Base-by-base conservation (phyloP, 306 rosid genomes). In the Cucurbita ficifolia region DNA sequence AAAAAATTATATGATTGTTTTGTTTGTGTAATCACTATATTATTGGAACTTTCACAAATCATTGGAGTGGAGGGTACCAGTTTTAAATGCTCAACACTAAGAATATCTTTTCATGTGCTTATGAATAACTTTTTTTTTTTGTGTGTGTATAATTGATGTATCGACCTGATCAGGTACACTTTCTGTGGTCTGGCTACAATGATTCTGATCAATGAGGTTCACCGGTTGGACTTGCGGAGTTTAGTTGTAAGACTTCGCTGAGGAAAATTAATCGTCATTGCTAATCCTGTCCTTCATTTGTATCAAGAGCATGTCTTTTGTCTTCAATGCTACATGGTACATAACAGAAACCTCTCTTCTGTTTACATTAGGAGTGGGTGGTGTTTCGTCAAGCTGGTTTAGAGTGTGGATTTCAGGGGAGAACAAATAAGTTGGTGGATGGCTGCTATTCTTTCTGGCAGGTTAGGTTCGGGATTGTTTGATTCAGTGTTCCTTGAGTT, bases 401-500 rank as follows among this genome's bases (percentile, higher is more conserved):
- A 71, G 98, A 93, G 84, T 79, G 85, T 58, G 97, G 98, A 77
- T 93, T 93, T 79, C 98, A 93, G 83, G 98, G 98, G 74, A 87
- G 98, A 81, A 93, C 98, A 36, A 93, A 93, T 88, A 90, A 93
- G 83, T 74, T 93, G 86, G 96, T 93, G 29, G 98, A 90, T 74
- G 96, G 98, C 65, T 93, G 98, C 88, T 93, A 93, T 79, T 93
- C 98, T 58, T 93, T 93, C 78, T 90, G 98, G 98, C 98, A 93
- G 98, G 98, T 93, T 46, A 79, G 73, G 76, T 38, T 3, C 10
- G 21, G 19, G 5, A 13, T 9, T 73, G 81, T 60, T 43, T 19
- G 52, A 78, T 59, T 29, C 19, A 29, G 46, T 43, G 40, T 22
- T 70, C 64, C 62, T 78, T 74, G 63, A 55, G 73, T 71, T 72